Evolutionary conservation across 305 asterid species (phyloP), one percentile per base, ranked within the genome.

Genomic region (Ruellia speciosa): DNA sequence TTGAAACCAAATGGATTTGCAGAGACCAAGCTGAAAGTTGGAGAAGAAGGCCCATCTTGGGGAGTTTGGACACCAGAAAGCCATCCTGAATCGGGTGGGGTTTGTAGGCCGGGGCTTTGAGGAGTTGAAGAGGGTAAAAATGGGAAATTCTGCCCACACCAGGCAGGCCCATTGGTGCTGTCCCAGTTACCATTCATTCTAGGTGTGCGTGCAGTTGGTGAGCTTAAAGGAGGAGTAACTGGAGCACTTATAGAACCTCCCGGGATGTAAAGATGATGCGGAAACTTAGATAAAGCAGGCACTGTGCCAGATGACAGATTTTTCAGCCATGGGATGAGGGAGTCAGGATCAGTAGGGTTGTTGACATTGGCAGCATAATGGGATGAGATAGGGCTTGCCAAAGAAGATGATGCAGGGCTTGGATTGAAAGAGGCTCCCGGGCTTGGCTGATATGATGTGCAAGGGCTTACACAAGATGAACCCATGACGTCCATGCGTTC

Each of bases 231-330:
- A 51, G 99, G 97, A 47, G 96, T 88, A 49, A 92, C 94, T 10
- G 99, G 99, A 67, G 99, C 99, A 74, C 99, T 92, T 57, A 92
- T 72, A 28, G 99, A 92, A 64, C 90, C 95, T 35, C 95, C 92
- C 0, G 95, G 87, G 52, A 86, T 70, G 77, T 83, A 88, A 40
- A 86, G 78, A 70, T 87, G 81, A 70, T 79, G 94, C 49, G 90
- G 83, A 54, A 78, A 69, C 72, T 86, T 92, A 50, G 96, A 75
- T 47, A 84, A 75, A 54, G 73, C 54, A 8, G 87, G 80, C n/a
- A 78, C 52, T 59, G 89, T 68, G 69, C 95, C 84, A 4, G 95
- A 84, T 13, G 99, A 92, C 6, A 92, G 76, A 54, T 84, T 84
- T 72, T 88, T 82, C 2, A 88, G 96, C 99, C 99, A 92, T 15